Evolutionary conservation across 148 eudicot species (phyloP).

Genomic region (Rhododendron kiyosumense): DNA sequence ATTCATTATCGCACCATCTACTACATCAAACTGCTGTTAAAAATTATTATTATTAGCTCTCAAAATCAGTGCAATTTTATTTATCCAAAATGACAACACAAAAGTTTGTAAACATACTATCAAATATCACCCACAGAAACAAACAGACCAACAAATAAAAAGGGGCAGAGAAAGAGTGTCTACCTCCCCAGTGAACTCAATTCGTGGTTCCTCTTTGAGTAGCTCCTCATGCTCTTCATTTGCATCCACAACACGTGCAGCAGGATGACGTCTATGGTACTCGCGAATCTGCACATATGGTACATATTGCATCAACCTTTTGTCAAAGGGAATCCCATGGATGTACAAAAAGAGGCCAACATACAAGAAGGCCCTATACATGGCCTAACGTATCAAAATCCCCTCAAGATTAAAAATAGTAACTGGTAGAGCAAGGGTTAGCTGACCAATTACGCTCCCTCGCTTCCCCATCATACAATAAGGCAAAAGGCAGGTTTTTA

Average conservation of each 20-base stretch:
- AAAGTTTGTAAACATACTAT: background rate
- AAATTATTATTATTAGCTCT: background rate
- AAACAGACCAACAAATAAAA: background rate
- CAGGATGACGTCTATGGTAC: slow-evolving; percentile 89
- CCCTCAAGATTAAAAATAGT: background rate
- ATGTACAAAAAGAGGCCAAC: background rate
- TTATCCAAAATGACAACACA: background rate
- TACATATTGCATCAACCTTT: background rate
- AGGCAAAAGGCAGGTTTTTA: background rate
- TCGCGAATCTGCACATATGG: slow-evolving; percentile 73
- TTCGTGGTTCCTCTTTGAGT: slow-evolving; percentile 78
- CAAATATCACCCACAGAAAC: background rate
- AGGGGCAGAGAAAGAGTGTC: background rate
- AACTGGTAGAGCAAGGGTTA: background rate
- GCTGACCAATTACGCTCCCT: background rate
- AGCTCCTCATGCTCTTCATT: slow-evolving; percentile 81
- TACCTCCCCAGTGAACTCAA: slow-evolving; percentile 99
- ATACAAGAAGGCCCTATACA: background rate
- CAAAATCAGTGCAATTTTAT: background rate
- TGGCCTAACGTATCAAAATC: background rate
- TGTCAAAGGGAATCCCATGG: background rate
- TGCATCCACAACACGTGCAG: slow-evolving; percentile 72
- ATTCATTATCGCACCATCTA: background rate
- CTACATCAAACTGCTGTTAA: background rate
- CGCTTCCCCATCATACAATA: background rate